Base-by-base conservation (phyloP, 1,139 yeast species). In the Yarrowia galli region DNA sequence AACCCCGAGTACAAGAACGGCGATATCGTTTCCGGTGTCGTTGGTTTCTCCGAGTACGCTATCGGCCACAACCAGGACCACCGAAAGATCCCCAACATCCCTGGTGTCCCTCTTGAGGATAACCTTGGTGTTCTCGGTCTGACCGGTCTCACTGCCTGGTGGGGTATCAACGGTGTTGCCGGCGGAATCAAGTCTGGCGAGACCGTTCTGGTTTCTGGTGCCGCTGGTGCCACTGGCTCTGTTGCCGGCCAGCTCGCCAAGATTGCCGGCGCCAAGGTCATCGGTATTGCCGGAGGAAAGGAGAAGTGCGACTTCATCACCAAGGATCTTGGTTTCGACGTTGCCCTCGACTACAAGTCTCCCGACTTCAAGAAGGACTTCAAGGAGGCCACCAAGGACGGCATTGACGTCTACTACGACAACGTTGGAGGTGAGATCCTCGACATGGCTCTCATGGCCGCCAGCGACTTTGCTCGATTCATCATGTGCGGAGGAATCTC, bases 221-320 rank as follows among this genome's bases (percentile, higher is more conserved):
- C 92, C 28, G 84, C 89, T 9, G 89, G 92, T 70, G 91, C 91
- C 35, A 88, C 88, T 45, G 92, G 92, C 36, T 81, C 87, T n/a
- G 77, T 83, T 68, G 87, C 81, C 43, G 84, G 87, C 49, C 91
- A 87, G 75, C 74, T 87, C 36, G 88, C 91, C 63, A 81, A 86
- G 70, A 79, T 84, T 73, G 84, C 85, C 63, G 88, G 88, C 43
- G 77, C 80, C 67, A 84, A 81, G 71, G 89, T 88, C 43, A 81
- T 88, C 74, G 92, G 89, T 67, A 82, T 87, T 72, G 87, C 91
- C 23, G 90, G 92, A 69, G 84, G 88, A 22, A 79, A 78, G 18
- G 88, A 81, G 23, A 88, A 88, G 76, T 80, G 84, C 70, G 80
- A 81, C 71, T 85, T 77, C 75, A 87, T 88, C 54, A 84, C 86